Conservation (phyloP, 2,329 filamentous ascomycete species). For the Diaporthe humulicola region DNA sequence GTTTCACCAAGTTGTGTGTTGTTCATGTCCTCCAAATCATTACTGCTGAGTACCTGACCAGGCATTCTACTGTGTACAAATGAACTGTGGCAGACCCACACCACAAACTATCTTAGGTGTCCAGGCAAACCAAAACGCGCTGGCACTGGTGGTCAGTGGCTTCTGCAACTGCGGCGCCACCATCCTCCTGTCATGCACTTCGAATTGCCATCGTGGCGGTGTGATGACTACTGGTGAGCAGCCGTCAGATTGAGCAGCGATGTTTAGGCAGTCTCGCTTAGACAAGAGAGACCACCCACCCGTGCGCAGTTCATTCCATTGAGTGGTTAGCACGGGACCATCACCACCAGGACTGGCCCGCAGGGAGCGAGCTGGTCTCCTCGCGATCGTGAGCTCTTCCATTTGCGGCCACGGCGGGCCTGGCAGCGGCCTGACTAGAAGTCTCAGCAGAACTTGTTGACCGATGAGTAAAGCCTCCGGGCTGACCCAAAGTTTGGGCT, state of each 20-base stretch:
- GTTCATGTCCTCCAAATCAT: not conserved
- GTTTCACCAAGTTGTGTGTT: not conserved
- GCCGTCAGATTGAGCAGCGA: not conserved
- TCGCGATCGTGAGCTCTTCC: not conserved
- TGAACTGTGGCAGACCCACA: not conserved
- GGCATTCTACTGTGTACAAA: not conserved
- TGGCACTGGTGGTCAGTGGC: no score
- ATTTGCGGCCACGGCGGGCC: not conserved
- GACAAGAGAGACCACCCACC: not conserved
- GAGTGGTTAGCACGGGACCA: not conserved
- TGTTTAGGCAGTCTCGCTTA: no score
- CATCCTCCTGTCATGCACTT: not conserved
- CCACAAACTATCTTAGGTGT: not conserved
- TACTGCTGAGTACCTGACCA: not conserved
- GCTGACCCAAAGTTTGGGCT: not conserved
- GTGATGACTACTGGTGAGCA: not conserved
- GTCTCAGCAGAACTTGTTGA: not conserved
- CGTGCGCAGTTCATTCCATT: not conserved
- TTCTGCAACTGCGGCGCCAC: not conserved
- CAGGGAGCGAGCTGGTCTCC: conserved; percentile 5
- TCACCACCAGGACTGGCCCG: conserved; percentile 29
- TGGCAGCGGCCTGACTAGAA: not conserved
- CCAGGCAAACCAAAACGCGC: not conserved
- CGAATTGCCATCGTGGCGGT: not conserved
- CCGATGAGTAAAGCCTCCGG: not conserved